These are phyloP conservation scores for Corchorus olitorius DNA, from an alignment of 345 rosid species.

Conservation along the genomic window DNA sequence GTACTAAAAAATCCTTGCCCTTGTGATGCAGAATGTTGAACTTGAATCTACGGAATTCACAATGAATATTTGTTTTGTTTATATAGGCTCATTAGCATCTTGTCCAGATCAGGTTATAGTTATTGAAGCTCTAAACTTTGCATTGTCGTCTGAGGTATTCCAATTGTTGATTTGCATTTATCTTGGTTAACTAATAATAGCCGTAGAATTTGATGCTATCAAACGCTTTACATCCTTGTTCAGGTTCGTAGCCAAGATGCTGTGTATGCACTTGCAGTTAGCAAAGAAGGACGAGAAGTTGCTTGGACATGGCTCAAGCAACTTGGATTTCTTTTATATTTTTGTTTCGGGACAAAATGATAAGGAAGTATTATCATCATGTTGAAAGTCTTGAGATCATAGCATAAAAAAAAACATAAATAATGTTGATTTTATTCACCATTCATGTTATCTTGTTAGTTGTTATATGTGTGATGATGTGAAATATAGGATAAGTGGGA, in stretches of 20 bases:
- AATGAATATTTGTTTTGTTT: constrained; percentile 7
- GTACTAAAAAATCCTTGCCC: constrained; percentile 35
- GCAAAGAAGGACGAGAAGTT: constrained; percentile 86
- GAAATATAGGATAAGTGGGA: constrained; percentile 75
- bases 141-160: constrained; percentile 75
- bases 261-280: constrained; percentile 66
- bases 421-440: neutral
- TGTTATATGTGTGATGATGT: constrained; percentile 1
- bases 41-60: constrained; percentile 9
- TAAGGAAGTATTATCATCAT: neutral
- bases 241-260: constrained; percentile 98
- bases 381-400: neutral
- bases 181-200: neutral
- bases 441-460: neutral
- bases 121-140: constrained; percentile 74
- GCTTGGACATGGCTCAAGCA: constrained; percentile 94
- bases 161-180: neutral
- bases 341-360: neutral
- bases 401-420: neutral
- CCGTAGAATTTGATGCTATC: neutral
- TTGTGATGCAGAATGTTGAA: constrained; percentile 8
- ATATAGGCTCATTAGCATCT: constrained; percentile 71
- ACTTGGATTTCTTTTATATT: neutral
- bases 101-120: constrained; percentile 64
- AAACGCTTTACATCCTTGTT: neutral